A percentile compares a stretch with the other conserved stretches of the same genome.
Conservation (phyloP, 768 basidiomycete genomes). For the Glaciozyma antarctica region DNA sequence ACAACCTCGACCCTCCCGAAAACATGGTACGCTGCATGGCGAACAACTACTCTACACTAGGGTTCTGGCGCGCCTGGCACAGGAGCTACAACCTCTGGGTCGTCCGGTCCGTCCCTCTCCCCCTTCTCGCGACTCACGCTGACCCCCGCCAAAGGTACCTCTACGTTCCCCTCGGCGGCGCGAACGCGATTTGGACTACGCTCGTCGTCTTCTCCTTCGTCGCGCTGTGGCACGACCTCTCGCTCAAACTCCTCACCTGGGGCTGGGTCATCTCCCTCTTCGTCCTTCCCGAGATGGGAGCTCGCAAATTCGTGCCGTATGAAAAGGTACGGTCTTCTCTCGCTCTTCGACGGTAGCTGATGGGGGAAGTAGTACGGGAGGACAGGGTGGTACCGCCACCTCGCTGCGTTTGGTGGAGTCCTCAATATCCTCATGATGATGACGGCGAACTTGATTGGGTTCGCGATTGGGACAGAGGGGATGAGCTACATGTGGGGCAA, state of each 20-base stretch:
- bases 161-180: slow-evolving; percentile 83
- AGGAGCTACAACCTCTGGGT: slow-evolving; percentile 94
- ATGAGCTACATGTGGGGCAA: slow-evolving; percentile 55
- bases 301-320: slow-evolving; percentile 52
- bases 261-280: slow-evolving; percentile 92
- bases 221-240: slow-evolving; percentile 93
- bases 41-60: slow-evolving; percentile 85
- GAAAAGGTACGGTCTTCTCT: slow-evolving; percentile 49
- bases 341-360: not conserved
- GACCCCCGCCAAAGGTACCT: slow-evolving; percentile 57
- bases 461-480: slow-evolving; percentile 81
- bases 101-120: slow-evolving; percentile 51
- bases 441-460: slow-evolving; percentile 85
- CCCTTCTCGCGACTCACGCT: not conserved
- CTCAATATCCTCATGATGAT: slow-evolving; percentile 81
- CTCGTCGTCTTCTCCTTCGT: slow-evolving; percentile 87
- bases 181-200: slow-evolving; percentile 53
- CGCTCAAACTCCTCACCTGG: slow-evolving; percentile 79
- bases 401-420: slow-evolving; percentile 71
- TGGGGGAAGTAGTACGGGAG: slow-evolving; percentile 52
- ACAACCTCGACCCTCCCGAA: slow-evolving; percentile 87
- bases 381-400: slow-evolving; percentile 70
- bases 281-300: slow-evolving; percentile 72
- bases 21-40: slow-evolving; percentile 99
- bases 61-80: slow-evolving; percentile 97